Conservation (phyloP, 2,329 filamentous ascomycete genomes). For the Alternaria rosae region DNA sequence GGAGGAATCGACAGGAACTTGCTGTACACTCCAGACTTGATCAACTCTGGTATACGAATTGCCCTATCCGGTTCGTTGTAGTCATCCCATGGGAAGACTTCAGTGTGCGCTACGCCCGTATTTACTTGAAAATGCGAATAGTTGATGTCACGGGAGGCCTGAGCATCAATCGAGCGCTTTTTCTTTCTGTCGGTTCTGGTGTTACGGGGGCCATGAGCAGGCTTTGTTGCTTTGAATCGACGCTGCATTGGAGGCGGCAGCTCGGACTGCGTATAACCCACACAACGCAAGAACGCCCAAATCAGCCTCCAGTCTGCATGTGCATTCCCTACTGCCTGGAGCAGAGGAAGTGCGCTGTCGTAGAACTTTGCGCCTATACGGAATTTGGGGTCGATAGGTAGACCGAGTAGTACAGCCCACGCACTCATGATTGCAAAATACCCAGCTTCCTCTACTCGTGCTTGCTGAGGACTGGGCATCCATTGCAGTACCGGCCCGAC, state of each 20-base stretch:
- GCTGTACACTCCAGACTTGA: background rate
- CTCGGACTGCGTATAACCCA: conserved; percentile 3
- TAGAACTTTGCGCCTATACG: background rate
- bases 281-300: conserved; percentile 20
- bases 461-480: conserved; percentile 4
- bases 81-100: background rate
- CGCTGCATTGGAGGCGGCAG: background rate
- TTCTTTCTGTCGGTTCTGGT: background rate
- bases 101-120: background rate
- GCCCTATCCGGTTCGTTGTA: background rate
- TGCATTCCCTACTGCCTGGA: conserved; percentile 1
- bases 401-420: conserved; percentile 24
- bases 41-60: background rate
- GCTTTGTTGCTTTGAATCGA: background rate
- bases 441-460: conserved; percentile 3
- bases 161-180: background rate
- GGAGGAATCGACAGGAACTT: background rate
- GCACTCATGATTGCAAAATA: conserved; percentile 25
- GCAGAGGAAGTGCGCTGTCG: background rate
- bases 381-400: conserved; percentile 16
- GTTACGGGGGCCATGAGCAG: background rate
- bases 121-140: background rate
- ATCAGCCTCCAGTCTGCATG: conserved; percentile 26
- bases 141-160: background rate
- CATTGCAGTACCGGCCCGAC: background rate